phyloP scores from a whole-genome alignment of 257 asterid genomes.

The Fraxinus anomala region DNA sequence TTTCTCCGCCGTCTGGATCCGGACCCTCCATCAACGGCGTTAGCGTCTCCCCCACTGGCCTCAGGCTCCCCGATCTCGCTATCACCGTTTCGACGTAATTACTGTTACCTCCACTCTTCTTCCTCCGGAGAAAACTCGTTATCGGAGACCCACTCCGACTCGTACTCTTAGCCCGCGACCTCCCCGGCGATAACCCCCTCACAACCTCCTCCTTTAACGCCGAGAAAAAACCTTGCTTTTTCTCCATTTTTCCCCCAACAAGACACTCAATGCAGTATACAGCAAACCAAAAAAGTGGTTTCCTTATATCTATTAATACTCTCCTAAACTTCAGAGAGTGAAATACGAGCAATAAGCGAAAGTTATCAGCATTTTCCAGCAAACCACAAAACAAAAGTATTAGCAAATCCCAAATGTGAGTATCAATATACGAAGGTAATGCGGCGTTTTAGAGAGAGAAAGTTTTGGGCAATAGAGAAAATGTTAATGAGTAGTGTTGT shows the following conservation, averaged over 20 bases:
- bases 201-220: slow-evolving; percentile 85
- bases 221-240: slow-evolving; percentile 85
- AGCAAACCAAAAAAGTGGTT: not conserved
- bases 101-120: slow-evolving; percentile 34
- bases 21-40: slow-evolving; percentile 84
- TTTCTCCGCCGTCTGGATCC: slow-evolving; percentile 63
- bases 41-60: slow-evolving; percentile 66
- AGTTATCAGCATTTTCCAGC: not conserved
- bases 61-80: slow-evolving; percentile 73
- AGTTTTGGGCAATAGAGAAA: not conserved
- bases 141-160: slow-evolving; percentile 73
- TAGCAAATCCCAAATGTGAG: not conserved
- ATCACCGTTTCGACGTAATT: slow-evolving; percentile 37
- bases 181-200: slow-evolving; percentile 78
- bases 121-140: slow-evolving; percentile 63
- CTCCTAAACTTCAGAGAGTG: not conserved
- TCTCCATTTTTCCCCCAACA: slow-evolving; percentile 55
- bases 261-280: not conserved
- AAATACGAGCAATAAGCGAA: not conserved
- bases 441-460: slow-evolving; percentile 20
- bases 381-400: not conserved
- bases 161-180: slow-evolving; percentile 80
- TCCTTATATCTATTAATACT: not conserved
- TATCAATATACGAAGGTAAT: not conserved
- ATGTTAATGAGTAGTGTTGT: not conserved